Evolutionary conservation across 192 early-diverging fungal species (phyloP), one percentile per base, ranked within the genome.

Genomic region (Dimargaris xerosporica): DNA sequence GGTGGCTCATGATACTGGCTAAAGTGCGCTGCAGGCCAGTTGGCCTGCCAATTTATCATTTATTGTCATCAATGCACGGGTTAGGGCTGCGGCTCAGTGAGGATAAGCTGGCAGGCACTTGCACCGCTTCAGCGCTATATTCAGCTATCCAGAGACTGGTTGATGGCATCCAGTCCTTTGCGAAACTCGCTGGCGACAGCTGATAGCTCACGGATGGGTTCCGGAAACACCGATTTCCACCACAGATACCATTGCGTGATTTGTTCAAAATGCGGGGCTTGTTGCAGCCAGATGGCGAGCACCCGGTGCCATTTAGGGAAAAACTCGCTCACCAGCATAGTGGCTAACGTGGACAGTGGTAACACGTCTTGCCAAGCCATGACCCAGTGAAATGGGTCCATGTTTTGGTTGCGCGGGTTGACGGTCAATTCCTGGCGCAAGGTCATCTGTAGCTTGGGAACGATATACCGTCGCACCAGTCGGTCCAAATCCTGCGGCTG

Each of bases 241-340:
- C 70, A 79, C 19, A 61, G 34, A 62, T 84, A 91, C 87, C 88
- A 91, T 60, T 78, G 70, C 46, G 66, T 66, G 44, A 91, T 75
- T 70, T 91, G 81, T 52, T 80, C 81, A 51, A 69, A 75, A 54
- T 77, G 75, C 10, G 76, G 72, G 13, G 76, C 66, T 29, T 75
- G 69, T 5, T 71, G 73, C 9, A 91, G 74, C 89, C 89, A 93
- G 31, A 71, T 55, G 67, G 83, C 80, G 9, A 91, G 71, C 7
- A 80, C 76, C 55, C 76, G 59, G 12, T 83, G 73, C 90, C 91
- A 94, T 60, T 85, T 81, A 15, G 82, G 79, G 64, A 91, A 91
- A 61, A 94, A 86, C 60, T 89, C 89, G 43, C 81, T 82, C 54
- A 83, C 82, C 5, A 90, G 52, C 31, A 89, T 62, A 60, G 82